A percentile compares a stretch with the other conserved stretches of the same genome.
Conservation (phyloP, 768 basidiomycete species). For the Lactarius sp. region DNA sequence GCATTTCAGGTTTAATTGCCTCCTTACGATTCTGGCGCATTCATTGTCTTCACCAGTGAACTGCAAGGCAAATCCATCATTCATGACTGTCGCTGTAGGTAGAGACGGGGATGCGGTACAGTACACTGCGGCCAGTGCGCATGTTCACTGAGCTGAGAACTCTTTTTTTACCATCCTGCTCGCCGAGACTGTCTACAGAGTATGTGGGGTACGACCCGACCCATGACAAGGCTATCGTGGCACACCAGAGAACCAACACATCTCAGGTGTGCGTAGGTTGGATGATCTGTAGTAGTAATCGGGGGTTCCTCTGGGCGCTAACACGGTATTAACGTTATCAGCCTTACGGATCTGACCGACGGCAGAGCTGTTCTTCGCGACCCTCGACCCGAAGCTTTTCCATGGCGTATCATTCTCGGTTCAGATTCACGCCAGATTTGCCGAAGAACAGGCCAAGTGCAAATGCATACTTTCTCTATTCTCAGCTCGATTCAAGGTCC, state of each 20-base stretch:
- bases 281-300: neutral
- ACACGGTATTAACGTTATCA: neutral
- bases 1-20: neutral
- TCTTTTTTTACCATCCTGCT: neutral
- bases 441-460: slow-evolving; percentile 39
- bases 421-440: slow-evolving; percentile 50
- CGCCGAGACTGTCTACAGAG: neutral
- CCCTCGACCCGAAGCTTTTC: neutral
- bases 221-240: slow-evolving; percentile 48
- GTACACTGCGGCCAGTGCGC: neutral
- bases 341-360: neutral
- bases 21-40: neutral
- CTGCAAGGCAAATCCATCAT: slow-evolving; percentile 1
- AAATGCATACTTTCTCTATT: neutral
- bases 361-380: neutral
- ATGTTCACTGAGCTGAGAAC: neutral
- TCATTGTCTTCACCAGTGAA: neutral
- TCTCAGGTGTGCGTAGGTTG: neutral
- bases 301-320: neutral
- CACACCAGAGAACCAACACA: slow-evolving; percentile 52
- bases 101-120: neutral
- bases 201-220: slow-evolving; percentile 49
- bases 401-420: slow-evolving; percentile 31
- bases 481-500: no score
- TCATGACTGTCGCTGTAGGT: neutral